Evolutionary conservation across 225 moss, liverwort and hornwort genomes (phyloP).

Genomic region (Takakia lepidozioides): DNA sequence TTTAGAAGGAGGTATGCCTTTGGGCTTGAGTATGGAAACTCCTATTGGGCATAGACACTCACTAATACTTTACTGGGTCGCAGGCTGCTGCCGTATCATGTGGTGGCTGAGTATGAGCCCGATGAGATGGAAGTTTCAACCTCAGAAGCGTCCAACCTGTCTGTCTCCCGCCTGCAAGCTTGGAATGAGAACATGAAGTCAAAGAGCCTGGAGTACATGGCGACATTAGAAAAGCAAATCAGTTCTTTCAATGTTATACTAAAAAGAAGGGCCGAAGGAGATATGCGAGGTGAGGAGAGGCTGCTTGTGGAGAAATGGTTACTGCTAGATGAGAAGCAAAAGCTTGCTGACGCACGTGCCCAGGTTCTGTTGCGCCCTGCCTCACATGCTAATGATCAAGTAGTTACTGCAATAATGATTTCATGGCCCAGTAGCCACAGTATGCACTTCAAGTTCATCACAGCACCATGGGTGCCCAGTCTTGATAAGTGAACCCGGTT

Average conservation of each 20-base stretch:
- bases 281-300: constrained; percentile 90
- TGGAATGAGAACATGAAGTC: constrained; percentile 76
- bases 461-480: too few relatives aligned
- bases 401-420: too few relatives aligned
- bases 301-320: constrained; percentile 85
- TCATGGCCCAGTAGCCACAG: too few relatives aligned
- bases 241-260: constrained; percentile 61
- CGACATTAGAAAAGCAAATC: constrained; percentile 67
- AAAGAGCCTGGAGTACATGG: constrained; percentile 56
- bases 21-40: too few relatives aligned
- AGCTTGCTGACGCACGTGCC: constrained; percentile 73
- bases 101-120: constrained; percentile 83
- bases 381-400: too few relatives aligned
- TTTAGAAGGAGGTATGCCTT: too few relatives aligned
- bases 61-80: too few relatives aligned
- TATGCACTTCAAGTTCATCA: too few relatives aligned
- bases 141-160: constrained; percentile 32
- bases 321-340: constrained; percentile 85
- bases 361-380: constrained; percentile 18
- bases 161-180: constrained; percentile 62
- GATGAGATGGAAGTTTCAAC: constrained; percentile 68
- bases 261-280: constrained; percentile 66
- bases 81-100: constrained; percentile 89
- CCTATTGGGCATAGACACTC: too few relatives aligned
- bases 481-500: too few relatives aligned